Evolutionary conservation across 495 filamentous ascomycete genomes (phyloP).

Genomic region (Amniculicola lignicola): DNA sequence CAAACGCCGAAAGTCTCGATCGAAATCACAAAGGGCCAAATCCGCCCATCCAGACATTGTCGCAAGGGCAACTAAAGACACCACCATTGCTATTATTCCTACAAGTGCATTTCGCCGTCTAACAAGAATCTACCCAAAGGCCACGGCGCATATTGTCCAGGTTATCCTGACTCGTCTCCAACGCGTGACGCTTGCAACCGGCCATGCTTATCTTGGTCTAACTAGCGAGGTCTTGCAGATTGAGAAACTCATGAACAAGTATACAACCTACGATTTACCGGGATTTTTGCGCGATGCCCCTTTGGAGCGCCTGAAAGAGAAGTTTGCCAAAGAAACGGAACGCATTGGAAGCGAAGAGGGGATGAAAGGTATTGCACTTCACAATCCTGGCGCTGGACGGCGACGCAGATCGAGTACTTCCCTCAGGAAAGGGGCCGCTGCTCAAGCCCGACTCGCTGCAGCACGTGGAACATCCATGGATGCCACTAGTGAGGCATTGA

Average conservation of each 20-base stretch:
- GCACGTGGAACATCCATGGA: conserved; percentile 27
- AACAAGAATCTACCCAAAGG: conserved; percentile 92
- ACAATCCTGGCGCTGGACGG: conserved; percentile 69
- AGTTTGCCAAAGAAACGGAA: conserved; percentile 79
- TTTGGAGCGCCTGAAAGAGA: conserved; percentile 83
- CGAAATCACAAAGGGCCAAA: conserved; percentile 51
- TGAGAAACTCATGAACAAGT: conserved; percentile 87
- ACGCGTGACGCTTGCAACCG: conserved; percentile 89
- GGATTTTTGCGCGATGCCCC: conserved; percentile 86
- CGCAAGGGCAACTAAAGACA: conserved; percentile 92
- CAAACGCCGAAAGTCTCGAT: conserved; percentile 9
- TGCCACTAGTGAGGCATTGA: conserved; percentile 28
- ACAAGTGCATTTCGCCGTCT: conserved; percentile 91
- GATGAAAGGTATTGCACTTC: conserved; percentile 91
- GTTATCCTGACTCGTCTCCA: conserved; percentile 94
- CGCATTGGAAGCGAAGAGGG: conserved; percentile 78
- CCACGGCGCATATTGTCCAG: conserved; percentile 94
- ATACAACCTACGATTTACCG: conserved; percentile 85
- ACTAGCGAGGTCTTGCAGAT: conserved; percentile 87
- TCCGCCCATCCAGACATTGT: conserved; percentile 97
- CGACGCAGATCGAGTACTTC: conserved; percentile 63
- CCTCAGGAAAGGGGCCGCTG: conserved; percentile 76
- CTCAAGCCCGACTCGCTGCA: conserved; percentile 50
- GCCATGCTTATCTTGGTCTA: conserved; percentile 87
- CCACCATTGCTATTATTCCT: conserved; percentile 96